Evolutionary conservation across 352 stramenopile species (phyloP).

Genomic region (Phytophthora ramorum): DNA sequence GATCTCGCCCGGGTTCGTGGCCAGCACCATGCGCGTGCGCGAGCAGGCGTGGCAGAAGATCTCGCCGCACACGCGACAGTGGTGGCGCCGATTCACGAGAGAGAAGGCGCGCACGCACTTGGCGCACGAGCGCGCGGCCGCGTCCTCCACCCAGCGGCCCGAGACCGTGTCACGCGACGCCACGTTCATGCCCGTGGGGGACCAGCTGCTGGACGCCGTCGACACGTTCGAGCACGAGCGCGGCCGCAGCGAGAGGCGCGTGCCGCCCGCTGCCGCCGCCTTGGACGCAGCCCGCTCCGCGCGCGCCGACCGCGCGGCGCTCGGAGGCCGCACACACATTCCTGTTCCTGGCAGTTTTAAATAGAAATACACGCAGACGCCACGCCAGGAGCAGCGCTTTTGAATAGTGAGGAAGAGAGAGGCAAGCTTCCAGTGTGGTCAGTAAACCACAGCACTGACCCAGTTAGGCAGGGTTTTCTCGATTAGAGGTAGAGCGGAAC

Average conservation of each 20-base stretch:
- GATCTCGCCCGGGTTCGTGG: slow-evolving; percentile 69
- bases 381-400: slow-evolving; percentile 12
- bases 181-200: slow-evolving; percentile 45
- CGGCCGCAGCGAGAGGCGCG: slow-evolving; percentile 24
- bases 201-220: slow-evolving; percentile 75
- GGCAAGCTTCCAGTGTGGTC: neutral
- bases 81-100: slow-evolving; percentile 79
- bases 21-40: slow-evolving; percentile 81
- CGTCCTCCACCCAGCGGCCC: slow-evolving; percentile 75
- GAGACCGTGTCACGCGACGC: slow-evolving; percentile 65
- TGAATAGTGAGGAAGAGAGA: slow-evolving; percentile 31
- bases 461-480: slow-evolving; percentile 8
- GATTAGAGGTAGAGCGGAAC: neutral
- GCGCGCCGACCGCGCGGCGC: slow-evolving; percentile 36
- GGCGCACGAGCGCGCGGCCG: slow-evolving; percentile 52
- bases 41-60: slow-evolving; percentile 87
- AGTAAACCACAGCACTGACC: no score
- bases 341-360: slow-evolving; percentile 12
- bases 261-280: slow-evolving; percentile 11
- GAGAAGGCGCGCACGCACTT: slow-evolving; percentile 80
- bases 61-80: slow-evolving; percentile 84
- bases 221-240: slow-evolving; percentile 76
- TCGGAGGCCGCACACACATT: slow-evolving; percentile 59
- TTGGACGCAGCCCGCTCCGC: slow-evolving; percentile 34
- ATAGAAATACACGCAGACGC: slow-evolving; percentile 8